Evolutionary conservation across 2,329 filamentous ascomycete genomes (phyloP), one percentile per base, ranked within the genome.

Genomic region (Samsoniella hepiali): DNA sequence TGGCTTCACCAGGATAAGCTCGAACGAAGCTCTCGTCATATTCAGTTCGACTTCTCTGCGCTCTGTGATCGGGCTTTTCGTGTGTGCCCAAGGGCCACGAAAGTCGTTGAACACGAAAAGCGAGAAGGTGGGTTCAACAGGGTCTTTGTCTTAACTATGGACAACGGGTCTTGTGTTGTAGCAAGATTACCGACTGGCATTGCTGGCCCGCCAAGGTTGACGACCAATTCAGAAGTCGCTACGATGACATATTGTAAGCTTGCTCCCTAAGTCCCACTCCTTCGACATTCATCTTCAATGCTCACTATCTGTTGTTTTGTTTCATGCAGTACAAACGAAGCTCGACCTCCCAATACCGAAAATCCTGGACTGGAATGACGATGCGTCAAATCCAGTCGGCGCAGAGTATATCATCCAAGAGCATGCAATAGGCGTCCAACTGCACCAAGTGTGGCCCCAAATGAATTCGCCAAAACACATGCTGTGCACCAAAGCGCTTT

Each of bases 351-450:
- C 54, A 31, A 32, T 57, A 9, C 54, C 38, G 22, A 57, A 44
- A 32, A 32, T 57, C 8, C 27, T 57, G 5, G 54, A 32, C 27
- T 57, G 54, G 54, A 57, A 57, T 29, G 54, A 57, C 38, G 38
- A 57, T 22, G 36, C 38, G 10, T 44, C 38, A 44, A 57, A 57
- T 22, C 54, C 54, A 22, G 54, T 57, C 7, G 54, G 40, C 27
- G 54, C 54, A 44, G 54, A 57, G 29, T 57, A 57, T 32, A 57
- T 57, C 36, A 57, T 57, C 36, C 54, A 57, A 17, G 54, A 57
- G 38, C 54, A 57, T 44, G 54, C 9, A 17, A 4, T n/a, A 17
- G 54, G 54, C 27, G 54, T 44, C 2, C 54, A 57, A 5, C 54
- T 57, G 13, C 38, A 13, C 9, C 4, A 57, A 9, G 27, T 57